Evolutionary conservation across 225 moss, liverwort and hornwort species (phyloP).

Genomic region (Neckera pumila): DNA sequence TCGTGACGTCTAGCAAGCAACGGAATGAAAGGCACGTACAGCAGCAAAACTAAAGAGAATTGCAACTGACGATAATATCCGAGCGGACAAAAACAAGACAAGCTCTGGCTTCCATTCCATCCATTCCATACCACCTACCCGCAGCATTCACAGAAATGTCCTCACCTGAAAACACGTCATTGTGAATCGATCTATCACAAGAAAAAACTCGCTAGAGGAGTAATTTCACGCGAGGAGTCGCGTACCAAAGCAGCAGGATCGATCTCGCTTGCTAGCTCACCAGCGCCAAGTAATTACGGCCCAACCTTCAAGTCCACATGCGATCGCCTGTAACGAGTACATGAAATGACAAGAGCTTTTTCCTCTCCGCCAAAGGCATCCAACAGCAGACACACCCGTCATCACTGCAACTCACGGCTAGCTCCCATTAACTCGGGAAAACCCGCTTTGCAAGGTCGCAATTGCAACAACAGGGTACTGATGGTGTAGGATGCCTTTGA

Average conservation of each 20-base stretch:
- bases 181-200: neutral
- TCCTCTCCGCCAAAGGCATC: constrained; percentile 23
- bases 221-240: neutral
- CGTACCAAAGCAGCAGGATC: neutral
- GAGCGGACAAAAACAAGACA: neutral
- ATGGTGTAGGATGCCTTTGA: constrained; percentile 28
- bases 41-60: neutral
- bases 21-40: neutral
- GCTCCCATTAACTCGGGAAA: neutral
- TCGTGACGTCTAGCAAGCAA: neutral
- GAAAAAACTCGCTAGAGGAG: neutral
- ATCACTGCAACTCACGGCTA: neutral
- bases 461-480: neutral
- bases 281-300: neutral
- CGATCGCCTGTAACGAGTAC: neutral
- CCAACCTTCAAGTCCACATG: neutral
- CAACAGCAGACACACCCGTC: neutral
- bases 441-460: neutral
- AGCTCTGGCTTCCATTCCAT: neutral
- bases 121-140: neutral
- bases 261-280: neutral
- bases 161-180: neutral
- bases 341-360: neutral
- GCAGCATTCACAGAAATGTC: neutral
- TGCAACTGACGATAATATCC: neutral